A percentile compares a stretch with the other conserved stretches of the same genome.
These are phyloP conservation scores for Fragaria vesca DNA, from an alignment of 306 rosid species.

Conservation along the genomic window DNA sequence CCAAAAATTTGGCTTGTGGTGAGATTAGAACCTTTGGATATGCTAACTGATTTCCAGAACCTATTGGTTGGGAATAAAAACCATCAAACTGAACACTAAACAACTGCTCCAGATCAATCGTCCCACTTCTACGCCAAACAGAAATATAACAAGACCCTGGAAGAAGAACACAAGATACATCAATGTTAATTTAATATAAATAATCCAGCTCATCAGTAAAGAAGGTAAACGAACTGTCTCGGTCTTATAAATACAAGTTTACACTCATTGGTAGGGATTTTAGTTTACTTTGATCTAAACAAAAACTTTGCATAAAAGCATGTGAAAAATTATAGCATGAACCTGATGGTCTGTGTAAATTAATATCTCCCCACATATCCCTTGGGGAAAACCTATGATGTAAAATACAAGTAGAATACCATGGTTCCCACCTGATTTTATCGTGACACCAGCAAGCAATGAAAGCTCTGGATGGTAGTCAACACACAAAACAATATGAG, in stretches of 20 bases:
- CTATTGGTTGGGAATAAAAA: slow-evolving; percentile 56
- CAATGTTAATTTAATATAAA: slow-evolving; percentile 17
- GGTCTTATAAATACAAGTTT: slow-evolving; percentile 5
- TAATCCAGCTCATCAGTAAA: neutral
- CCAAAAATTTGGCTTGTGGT: slow-evolving; percentile 70
- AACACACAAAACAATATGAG: slow-evolving; percentile 48
- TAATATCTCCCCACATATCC: slow-evolving; percentile 13
- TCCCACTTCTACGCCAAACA: slow-evolving; percentile 61
- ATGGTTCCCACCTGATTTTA: slow-evolving; percentile 42
- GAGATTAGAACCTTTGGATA: slow-evolving; percentile 83
- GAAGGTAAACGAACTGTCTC: slow-evolving; percentile 16
- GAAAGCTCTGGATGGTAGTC: slow-evolving; percentile 59
- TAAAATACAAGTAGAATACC: slow-evolving; percentile 40
- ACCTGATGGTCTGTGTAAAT: slow-evolving; percentile 11
- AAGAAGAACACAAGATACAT: slow-evolving; percentile 7
- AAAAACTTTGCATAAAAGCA: slow-evolving; percentile 6
- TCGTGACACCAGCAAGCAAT: slow-evolving; percentile 55
- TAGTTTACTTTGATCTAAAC: neutral
- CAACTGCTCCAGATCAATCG: slow-evolving; percentile 58
- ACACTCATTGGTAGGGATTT: neutral
- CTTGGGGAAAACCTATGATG: slow-evolving; percentile 13
- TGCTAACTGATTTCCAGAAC: slow-evolving; percentile 50
- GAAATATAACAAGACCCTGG: slow-evolving; percentile 76
- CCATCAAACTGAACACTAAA: slow-evolving; percentile 74
- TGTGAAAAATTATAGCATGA: slow-evolving; percentile 18